Percentiles rank a stretch among this genome's conserved stretches.
Conservation (phyloP, 305 asterid genomes). For the Fraxinus greggii region DNA sequence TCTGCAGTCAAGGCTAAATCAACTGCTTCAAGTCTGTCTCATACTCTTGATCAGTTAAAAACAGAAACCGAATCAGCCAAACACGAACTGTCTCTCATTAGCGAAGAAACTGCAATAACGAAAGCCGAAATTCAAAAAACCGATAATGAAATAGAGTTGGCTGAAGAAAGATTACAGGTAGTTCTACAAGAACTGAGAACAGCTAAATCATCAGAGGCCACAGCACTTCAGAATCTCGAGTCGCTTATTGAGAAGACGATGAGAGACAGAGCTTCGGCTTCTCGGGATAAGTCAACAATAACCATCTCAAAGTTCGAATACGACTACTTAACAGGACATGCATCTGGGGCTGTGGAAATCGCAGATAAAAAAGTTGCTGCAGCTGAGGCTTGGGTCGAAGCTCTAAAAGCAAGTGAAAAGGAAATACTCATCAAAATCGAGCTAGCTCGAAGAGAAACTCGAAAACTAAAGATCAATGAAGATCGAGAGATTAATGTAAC, state of each 20-base stretch:
- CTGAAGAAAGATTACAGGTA: constrained; percentile 56
- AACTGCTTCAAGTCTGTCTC: constrained; percentile 43
- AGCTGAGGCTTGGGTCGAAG: constrained; percentile 81
- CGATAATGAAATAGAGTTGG: constrained; percentile 50
- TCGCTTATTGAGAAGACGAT: constrained; percentile 44
- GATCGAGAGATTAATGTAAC: constrained; percentile 34
- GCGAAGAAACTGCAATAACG: constrained; percentile 44
- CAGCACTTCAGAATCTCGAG: constrained; percentile 63
- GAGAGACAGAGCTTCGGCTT: constrained; percentile 56
- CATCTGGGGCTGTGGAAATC: constrained; percentile 63
- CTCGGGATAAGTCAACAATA: constrained; percentile 43
- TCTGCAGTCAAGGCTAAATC: constrained; percentile 57
- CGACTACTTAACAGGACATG: constrained; percentile 67
- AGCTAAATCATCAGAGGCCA: constrained; percentile 61
- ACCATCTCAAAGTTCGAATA: constrained; percentile 71
- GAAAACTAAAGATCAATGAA: constrained; percentile 50
- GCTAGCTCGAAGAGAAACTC: constrained; percentile 45
- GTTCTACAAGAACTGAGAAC: constrained; percentile 59
- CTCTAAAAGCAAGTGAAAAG: constrained; percentile 75
- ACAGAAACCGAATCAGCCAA: constrained; percentile 52
- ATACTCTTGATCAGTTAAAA: constrained; percentile 52
- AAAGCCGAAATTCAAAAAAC: constrained; percentile 52
- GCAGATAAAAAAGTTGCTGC: constrained; percentile 87
- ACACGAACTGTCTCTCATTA: constrained; percentile 39
- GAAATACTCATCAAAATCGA: constrained; percentile 62